Conservation (phyloP, 371 early-diverging fungal species). For the Mortierella sp. region DNA sequence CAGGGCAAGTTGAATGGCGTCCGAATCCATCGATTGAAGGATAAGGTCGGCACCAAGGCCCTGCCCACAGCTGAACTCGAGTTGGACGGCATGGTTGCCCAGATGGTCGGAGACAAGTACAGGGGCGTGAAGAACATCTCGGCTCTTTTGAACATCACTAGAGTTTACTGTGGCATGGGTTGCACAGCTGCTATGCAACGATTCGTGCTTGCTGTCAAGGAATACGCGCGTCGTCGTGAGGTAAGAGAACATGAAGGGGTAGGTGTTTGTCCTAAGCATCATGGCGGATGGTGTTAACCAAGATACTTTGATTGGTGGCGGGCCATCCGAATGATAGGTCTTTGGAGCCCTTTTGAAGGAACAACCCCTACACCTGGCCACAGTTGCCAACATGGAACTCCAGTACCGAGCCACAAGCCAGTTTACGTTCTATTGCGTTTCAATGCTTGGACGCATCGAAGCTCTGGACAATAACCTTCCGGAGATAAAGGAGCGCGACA, state of each 20-base stretch:
- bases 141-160: constrained; percentile 73
- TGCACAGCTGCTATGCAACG: constrained; percentile 60
- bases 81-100: constrained; percentile 65
- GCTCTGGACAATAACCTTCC: constrained; percentile 43
- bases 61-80: constrained; percentile 81
- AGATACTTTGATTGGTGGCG: not conserved
- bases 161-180: constrained; percentile 69
- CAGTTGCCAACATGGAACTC: constrained; percentile 65
- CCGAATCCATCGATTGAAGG: constrained; percentile 70
- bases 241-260: constrained; percentile 13
- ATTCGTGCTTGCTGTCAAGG: constrained; percentile 64
- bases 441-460: constrained; percentile 68
- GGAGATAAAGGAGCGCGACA: constrained; percentile 46
- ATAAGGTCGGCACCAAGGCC: constrained; percentile 75
- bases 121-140: constrained; percentile 72
- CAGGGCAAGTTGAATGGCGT: constrained; percentile 70
- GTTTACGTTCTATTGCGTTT: constrained; percentile 63
- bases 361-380: constrained; percentile 70
- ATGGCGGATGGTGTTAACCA: not conserved
- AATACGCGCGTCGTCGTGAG: constrained; percentile 67
- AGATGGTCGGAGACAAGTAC: constrained; percentile 62
- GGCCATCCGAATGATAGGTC: constrained; percentile 17
- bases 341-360: constrained; percentile 54
- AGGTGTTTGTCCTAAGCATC: not conserved
- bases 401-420: constrained; percentile 63